Evolutionary conservation across 2,329 filamentous ascomycete genomes (phyloP).

Genomic region (Neopestalotiopsis sp.): DNA sequence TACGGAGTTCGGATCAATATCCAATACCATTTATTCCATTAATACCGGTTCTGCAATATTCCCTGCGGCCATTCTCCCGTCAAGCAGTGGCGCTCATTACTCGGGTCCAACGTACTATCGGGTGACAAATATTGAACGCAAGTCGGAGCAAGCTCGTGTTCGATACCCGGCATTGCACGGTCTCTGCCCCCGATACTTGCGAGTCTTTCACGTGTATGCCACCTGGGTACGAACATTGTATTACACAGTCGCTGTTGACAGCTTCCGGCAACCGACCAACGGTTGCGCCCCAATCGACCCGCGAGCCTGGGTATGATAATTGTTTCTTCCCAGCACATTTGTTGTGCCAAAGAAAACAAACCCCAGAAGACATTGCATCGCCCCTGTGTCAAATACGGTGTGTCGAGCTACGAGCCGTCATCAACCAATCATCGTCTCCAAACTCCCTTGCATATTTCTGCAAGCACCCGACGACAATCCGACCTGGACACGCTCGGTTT

Average conservation of each 20-base stretch:
- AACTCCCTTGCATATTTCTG: constrained; percentile 28
- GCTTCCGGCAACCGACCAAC: not conserved
- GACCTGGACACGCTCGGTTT: constrained; percentile 15
- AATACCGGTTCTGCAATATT: not conserved
- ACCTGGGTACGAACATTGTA: constrained; percentile 5
- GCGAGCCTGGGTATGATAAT: not conserved
- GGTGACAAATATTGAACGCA: not conserved
- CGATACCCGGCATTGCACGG: not conserved
- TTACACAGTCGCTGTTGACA: not conserved
- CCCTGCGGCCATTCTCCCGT: not conserved
- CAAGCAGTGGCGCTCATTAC: not conserved
- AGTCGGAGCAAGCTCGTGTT: not conserved
- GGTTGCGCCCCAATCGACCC: not conserved
- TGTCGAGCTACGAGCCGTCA: not conserved
- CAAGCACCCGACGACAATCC: constrained; percentile 27
- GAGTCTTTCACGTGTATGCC: not conserved
- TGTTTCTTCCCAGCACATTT: not conserved
- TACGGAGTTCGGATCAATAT: not conserved
- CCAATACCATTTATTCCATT: not conserved
- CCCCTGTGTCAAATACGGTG: constrained; percentile 6
- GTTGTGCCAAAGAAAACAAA: not conserved
- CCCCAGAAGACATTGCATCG: not conserved
- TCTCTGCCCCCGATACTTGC: not conserved
- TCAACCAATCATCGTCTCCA: constrained; percentile 11
- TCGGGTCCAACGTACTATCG: not conserved